Percentiles rank a stretch among this genome's conserved stretches.
Evolutionary conservation across 768 basidiomycete species (phyloP).

Genomic region (Suillus weaverae): DNA sequence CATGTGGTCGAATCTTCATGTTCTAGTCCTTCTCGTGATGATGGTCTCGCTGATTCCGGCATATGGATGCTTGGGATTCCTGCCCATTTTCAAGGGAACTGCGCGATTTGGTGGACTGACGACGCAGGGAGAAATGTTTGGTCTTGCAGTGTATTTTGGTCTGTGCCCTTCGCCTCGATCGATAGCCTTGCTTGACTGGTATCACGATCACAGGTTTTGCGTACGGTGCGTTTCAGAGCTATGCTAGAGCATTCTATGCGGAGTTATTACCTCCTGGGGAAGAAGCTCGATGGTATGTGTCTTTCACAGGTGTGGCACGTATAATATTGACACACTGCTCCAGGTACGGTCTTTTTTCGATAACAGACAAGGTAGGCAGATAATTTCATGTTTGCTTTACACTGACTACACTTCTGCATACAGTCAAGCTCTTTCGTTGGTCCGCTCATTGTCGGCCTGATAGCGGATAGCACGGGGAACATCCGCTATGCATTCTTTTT

Average conservation of each 20-base stretch:
- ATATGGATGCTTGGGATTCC: constrained; percentile 83
- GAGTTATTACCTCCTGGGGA: constrained; percentile 85
- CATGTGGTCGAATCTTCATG: constrained; percentile 63
- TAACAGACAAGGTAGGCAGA: constrained; percentile 76
- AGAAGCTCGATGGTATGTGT: constrained; percentile 79
- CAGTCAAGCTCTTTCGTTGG: constrained; percentile 93
- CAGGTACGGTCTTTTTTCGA: constrained; percentile 78
- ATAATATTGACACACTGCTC: neutral
- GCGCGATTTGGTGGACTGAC: constrained; percentile 69
- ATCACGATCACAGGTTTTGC: constrained; percentile 52
- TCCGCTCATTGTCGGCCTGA: constrained; percentile 83
- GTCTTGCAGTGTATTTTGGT: constrained; percentile 82
- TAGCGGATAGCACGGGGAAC: constrained; percentile 87
- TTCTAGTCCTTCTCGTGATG: constrained; percentile 67
- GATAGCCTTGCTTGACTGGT: neutral
- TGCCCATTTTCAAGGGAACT: constrained; percentile 48
- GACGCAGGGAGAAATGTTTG: constrained; percentile 83
- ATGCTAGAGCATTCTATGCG: constrained; percentile 83
- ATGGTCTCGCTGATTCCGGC: constrained; percentile 67
- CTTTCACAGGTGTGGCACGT: neutral
- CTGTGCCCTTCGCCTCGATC: constrained; percentile 18
- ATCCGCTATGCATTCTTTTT: constrained; percentile 92
- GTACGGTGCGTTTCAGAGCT: constrained; percentile 91
- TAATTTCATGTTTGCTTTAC: constrained; percentile 3
- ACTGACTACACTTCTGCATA: constrained; percentile 6